These are phyloP conservation scores for Sclerotinia trifoliorum DNA, from an alignment of 2,329 filamentous ascomycete genomes.

Conservation along the genomic window DNA sequence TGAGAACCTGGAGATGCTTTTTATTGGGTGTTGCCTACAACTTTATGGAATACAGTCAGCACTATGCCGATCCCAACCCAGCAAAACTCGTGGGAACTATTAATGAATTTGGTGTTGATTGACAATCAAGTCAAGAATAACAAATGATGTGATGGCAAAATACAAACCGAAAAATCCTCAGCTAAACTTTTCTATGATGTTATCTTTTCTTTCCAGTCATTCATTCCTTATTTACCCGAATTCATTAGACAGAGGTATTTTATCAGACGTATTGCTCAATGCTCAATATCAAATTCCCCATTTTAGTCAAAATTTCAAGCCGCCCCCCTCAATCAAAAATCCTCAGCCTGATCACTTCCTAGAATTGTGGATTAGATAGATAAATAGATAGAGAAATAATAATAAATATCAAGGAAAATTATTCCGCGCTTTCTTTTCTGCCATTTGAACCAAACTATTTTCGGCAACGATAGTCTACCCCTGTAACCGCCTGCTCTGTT, in stretches of 20 bases:
- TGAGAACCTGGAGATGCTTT: background rate
- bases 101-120: constrained; percentile 10
- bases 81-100: constrained; percentile 8
- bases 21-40: background rate
- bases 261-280: background rate
- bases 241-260: background rate
- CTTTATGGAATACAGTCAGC: constrained; percentile 20
- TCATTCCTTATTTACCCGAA: background rate
- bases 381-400: no score
- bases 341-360: constrained; percentile 17
- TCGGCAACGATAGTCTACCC: background rate
- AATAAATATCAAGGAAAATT: background rate
- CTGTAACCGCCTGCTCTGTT: constrained; percentile 1
- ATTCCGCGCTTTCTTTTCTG: constrained; percentile 18
- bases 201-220: background rate
- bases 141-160: background rate
- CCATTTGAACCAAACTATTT: constrained; percentile 12
- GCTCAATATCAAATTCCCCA: background rate
- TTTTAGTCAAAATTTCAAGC: background rate
- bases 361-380: background rate
- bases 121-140: background rate
- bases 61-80: constrained; percentile 7
- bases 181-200: background rate
- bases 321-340: constrained; percentile 7
- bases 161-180: background rate